A percentile compares a stretch with the other conserved stretches of the same genome.
Conservation (phyloP, 805 yeast species). For the Saccharomyces paradoxus region DNA sequence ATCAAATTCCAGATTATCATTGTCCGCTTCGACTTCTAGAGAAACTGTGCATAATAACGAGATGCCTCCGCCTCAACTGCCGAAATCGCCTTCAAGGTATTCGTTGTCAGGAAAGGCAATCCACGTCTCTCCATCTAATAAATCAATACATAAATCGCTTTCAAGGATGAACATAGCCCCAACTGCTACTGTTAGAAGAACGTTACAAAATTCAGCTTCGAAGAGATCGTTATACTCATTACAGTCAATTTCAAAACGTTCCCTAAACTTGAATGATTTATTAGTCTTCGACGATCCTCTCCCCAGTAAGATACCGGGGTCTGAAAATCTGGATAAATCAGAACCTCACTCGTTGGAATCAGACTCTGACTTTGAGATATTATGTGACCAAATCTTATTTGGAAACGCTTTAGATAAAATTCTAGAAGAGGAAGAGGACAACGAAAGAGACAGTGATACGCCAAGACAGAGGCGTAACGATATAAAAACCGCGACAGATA, state of each 20-base stretch:
- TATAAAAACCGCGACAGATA: background rate
- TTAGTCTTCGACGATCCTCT: conserved; percentile 11
- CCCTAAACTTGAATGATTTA: conserved; percentile 27
- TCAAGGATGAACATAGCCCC: conserved; percentile 10
- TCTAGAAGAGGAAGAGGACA: conserved; percentile 20
- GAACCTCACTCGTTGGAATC: conserved; percentile 10
- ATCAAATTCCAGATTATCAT: conserved; percentile 7
- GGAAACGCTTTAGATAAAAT: conserved; percentile 22
- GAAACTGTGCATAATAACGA: background rate
- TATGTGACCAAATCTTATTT: conserved; percentile 28
- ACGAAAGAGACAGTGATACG: background rate
- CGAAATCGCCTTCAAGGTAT: background rate
- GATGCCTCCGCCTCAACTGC: background rate
- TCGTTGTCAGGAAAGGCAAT: conserved; percentile 1
- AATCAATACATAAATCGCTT: conserved; percentile 5
- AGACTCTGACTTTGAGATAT: conserved; percentile 22
- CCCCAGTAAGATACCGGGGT: background rate
- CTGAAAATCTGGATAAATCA: background rate
- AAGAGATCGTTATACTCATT: conserved; percentile 29
- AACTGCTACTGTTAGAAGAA: conserved; percentile 11
- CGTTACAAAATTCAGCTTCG: conserved; percentile 25
- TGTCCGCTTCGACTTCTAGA: conserved; percentile 6
- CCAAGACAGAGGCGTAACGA: background rate
- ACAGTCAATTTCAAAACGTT: conserved; percentile 30
- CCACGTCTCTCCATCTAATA: conserved; percentile 14